These are phyloP conservation scores for Beauveria scarabaeidicola DNA, from an alignment of 2,329 filamentous ascomycete genomes.

Conservation along the genomic window DNA sequence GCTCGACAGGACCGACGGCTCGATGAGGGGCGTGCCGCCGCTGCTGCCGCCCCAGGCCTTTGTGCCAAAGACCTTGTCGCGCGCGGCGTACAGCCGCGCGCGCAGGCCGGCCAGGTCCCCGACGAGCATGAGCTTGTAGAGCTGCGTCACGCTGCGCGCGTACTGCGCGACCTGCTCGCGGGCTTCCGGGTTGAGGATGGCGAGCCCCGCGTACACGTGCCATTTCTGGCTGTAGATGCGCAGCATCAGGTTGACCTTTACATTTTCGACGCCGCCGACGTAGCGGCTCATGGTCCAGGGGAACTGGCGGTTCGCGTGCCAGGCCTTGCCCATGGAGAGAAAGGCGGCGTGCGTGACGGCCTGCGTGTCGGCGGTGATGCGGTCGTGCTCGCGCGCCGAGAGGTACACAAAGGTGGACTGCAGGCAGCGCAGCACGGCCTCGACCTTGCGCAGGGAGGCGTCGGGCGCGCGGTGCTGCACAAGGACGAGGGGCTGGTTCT, in stretches of 20 bases:
- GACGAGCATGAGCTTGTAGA: conserved; percentile 95
- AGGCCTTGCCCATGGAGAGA: conserved; percentile 93
- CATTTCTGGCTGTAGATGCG: conserved; percentile 98
- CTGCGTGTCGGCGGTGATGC: conserved; percentile 96
- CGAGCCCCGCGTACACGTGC: conserved; percentile 97
- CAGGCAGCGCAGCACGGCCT: conserved; percentile 74
- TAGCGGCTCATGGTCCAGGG: conserved; percentile 97
- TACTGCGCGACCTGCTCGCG: conserved; percentile 92
- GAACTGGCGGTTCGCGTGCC: conserved; percentile 91
- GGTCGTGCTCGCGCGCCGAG: conserved; percentile 80
- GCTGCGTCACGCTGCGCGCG: conserved; percentile 79
- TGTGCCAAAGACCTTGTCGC: conserved; percentile 64
- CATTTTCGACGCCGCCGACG: conserved; percentile 94
- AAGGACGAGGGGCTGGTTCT: conserved; percentile 82
- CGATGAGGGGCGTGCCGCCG: conserved; percentile 50
- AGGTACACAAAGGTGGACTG: conserved; percentile 81
- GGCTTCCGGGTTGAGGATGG: conserved; percentile 91
- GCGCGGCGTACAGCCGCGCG: conserved; percentile 54
- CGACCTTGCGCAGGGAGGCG: conserved; percentile 66
- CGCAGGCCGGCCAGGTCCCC: conserved; percentile 70
- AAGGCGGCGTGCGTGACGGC: conserved; percentile 97
- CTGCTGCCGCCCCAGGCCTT: conserved; percentile 40
- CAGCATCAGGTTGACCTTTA: conserved; percentile 96
- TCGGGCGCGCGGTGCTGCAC: conserved; percentile 88
- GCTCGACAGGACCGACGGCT: conserved; percentile 77